A percentile compares a stretch with the other conserved stretches of the same genome.
phyloP scores from a whole-genome alignment of 2,329 filamentous ascomycete species.

The Scedosporium aurantiacum region DNA sequence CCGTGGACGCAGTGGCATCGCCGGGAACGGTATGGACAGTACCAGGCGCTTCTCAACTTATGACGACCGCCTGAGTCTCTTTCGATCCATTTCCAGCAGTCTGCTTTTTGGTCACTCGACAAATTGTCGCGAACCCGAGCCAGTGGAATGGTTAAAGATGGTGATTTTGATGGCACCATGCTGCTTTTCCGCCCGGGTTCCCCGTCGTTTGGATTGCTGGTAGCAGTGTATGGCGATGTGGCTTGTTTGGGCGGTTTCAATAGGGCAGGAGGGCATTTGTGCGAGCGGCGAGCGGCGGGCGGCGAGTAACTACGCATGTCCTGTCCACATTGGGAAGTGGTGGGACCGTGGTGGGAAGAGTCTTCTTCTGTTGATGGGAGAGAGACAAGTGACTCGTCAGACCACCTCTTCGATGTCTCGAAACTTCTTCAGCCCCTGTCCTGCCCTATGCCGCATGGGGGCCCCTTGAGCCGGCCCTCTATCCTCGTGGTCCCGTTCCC shows the following conservation, averaged over 20 bases:
- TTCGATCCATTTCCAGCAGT: background rate
- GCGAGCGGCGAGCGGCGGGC: background rate
- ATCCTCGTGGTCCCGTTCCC: background rate
- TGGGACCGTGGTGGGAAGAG: background rate
- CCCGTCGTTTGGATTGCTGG: background rate
- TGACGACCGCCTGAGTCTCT: background rate
- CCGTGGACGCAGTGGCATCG: background rate
- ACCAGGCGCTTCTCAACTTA: background rate
- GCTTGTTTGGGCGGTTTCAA: background rate
- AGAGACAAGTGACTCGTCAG: slow-evolving; percentile 1
- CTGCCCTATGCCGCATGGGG: background rate
- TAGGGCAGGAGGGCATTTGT: background rate
- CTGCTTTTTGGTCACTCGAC: background rate
- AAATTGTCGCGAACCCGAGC: background rate
- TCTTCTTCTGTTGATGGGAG: background rate
- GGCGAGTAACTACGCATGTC: background rate
- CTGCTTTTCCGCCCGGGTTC: background rate
- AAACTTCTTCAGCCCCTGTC: background rate
- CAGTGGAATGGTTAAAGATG: no score
- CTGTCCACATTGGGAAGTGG: background rate
- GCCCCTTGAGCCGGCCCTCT: background rate
- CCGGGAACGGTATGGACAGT: background rate
- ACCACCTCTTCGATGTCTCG: background rate
- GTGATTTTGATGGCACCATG: no score
- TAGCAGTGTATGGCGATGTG: background rate